Evolutionary conservation across 495 filamentous ascomycete genomes (phyloP).

Genomic region (Durotheca rogersii): DNA sequence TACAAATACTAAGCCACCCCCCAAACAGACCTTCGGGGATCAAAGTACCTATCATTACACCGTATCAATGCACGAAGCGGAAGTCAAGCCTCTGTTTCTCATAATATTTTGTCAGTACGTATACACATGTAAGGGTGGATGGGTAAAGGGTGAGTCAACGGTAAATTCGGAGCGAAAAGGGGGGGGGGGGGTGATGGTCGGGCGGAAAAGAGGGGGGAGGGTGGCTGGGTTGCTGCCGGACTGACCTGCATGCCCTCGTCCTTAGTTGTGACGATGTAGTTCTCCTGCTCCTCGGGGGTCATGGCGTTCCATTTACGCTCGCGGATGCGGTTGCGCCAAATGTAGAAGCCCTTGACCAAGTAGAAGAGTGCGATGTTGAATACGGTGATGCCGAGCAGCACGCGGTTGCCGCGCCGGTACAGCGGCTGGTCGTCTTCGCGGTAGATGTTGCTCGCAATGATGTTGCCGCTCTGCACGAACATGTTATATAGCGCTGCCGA

Average conservation of each 20-base stretch:
- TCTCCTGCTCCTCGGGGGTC: slow-evolving; percentile 39
- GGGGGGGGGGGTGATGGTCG: too few species aligned
- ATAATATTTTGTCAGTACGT: not conserved
- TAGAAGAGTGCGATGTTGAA: slow-evolving; percentile 42
- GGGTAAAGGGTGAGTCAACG: too few species aligned
- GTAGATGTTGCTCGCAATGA: slow-evolving; percentile 57
- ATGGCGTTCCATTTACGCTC: slow-evolving; percentile 42
- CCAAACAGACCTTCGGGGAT: too few species aligned
- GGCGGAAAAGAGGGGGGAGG: not conserved
- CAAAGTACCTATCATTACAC: too few species aligned
- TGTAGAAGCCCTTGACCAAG: slow-evolving; percentile 43
- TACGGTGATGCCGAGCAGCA: slow-evolving; percentile 47
- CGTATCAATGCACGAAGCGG: slow-evolving; percentile 22
- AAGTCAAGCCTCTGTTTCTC: slow-evolving; percentile 19
- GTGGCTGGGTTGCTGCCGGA: not conserved
- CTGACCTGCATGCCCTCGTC: slow-evolving; percentile 22
- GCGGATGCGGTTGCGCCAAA: slow-evolving; percentile 39
- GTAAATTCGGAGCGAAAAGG: too few species aligned
- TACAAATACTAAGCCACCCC: too few species aligned
- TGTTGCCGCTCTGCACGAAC: slow-evolving; percentile 49
- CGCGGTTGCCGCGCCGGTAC: slow-evolving; percentile 53
- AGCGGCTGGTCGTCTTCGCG: slow-evolving; percentile 56
- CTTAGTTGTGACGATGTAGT: slow-evolving; percentile 30
- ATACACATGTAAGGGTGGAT: too few species aligned
- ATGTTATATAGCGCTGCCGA: slow-evolving; percentile 54